Conservation (phyloP, 768 basidiomycete species). For the Royoungia palumana region DNA sequence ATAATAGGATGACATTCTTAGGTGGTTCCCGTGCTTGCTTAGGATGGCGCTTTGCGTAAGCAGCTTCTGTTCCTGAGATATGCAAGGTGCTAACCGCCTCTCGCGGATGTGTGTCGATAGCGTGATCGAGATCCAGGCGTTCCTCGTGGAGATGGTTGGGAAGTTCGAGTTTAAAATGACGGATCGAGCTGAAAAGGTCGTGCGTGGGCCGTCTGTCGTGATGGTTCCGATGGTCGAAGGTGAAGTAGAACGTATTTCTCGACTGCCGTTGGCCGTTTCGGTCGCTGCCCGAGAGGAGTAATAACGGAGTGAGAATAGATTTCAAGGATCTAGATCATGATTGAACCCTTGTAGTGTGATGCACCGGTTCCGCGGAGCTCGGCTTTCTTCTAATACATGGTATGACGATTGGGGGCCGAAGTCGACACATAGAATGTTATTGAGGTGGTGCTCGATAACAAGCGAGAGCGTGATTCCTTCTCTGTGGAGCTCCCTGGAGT, state of each 20-base stretch:
- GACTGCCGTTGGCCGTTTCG: conserved; percentile 32
- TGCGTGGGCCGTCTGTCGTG: conserved; percentile 27
- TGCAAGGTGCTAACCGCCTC: conserved; percentile 2
- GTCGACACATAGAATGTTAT: too few relatives aligned
- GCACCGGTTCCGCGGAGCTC: not conserved
- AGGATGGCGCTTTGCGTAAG: conserved; percentile 34
- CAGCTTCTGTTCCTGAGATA: not conserved
- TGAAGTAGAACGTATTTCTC: conserved; percentile 29
- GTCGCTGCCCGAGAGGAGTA: conserved; percentile 8
- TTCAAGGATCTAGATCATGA: not conserved
- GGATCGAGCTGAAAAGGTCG: conserved; percentile 25
- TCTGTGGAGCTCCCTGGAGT: not conserved
- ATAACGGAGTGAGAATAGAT: not conserved
- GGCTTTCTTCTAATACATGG: too few relatives aligned
- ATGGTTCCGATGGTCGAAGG: conserved; percentile 37
- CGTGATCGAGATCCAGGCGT: conserved; percentile 53
- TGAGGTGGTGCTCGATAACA: not conserved
- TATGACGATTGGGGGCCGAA: too few relatives aligned
- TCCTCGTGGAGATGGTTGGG: conserved; percentile 52
- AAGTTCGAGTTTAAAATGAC: conserved; percentile 49
- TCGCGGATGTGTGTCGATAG: conserved; percentile 13
- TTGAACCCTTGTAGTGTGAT: not conserved
- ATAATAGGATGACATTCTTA: conserved; percentile 29
- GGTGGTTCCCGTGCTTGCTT: conserved; percentile 24
- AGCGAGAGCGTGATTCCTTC: not conserved